Conservation (phyloP, 202 grass and related monocot species). For the Musa balbisiana region DNA sequence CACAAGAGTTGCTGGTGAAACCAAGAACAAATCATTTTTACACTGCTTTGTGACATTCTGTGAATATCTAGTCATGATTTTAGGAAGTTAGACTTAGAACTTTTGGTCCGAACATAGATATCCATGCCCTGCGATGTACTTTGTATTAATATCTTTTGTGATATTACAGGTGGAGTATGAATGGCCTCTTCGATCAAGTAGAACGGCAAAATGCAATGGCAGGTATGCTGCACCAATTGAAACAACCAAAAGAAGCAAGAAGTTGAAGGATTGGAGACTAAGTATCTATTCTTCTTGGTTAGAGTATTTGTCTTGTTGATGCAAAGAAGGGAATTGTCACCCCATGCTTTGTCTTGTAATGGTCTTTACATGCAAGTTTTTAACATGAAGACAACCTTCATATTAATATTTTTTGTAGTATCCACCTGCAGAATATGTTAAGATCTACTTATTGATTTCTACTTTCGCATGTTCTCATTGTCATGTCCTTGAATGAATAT, state of each 20-base stretch:
- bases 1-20: too few species aligned
- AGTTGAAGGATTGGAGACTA: constrained; percentile 83
- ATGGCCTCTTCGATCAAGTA: constrained; percentile 86
- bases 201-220: constrained; percentile 85
- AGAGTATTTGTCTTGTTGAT: not conserved
- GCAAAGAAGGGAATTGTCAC: not conserved
- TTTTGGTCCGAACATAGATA: too few species aligned
- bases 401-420: not conserved
- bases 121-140: not conserved
- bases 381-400: not conserved
- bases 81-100: too few species aligned
- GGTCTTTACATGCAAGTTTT: not conserved
- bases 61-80: too few species aligned
- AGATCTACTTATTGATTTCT: too few species aligned
- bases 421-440: not conserved
- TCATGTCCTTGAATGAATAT: too few species aligned
- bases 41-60: too few species aligned
- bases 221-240: constrained; percentile 75
- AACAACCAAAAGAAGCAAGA: constrained; percentile 94
- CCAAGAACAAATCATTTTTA: too few species aligned
- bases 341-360: not conserved
- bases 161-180: constrained; percentile 66
- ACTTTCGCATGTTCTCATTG: too few species aligned
- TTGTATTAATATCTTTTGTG: not conserved
- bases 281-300: constrained; percentile 16